Evolutionary conservation across 2,329 filamentous ascomycete species (phyloP).

Genomic region (Basipetospora chlamydospora): DNA sequence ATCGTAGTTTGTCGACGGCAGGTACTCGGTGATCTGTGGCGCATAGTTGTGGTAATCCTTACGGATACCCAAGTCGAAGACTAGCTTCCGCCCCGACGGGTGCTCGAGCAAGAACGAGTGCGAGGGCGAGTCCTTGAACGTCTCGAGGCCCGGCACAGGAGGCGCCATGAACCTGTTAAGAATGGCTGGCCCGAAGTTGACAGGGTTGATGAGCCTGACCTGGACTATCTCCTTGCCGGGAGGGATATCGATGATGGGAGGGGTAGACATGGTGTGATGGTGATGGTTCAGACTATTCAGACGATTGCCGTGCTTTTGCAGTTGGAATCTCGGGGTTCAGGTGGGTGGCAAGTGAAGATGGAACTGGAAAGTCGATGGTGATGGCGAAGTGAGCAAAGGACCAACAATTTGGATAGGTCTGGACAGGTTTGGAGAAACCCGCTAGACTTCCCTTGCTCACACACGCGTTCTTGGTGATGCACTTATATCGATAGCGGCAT

Average conservation of each 20-base stretch:
- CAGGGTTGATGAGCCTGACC: constrained; percentile 21
- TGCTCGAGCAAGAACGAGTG: constrained; percentile 17
- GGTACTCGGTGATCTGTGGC: constrained; percentile 12
- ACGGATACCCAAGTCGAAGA: constrained; percentile 17
- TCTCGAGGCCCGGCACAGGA: constrained; percentile 19
- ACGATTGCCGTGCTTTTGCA: too few relatives aligned
- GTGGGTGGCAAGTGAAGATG: too few relatives aligned
- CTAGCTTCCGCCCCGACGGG: constrained; percentile 13
- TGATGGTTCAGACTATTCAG: too few relatives aligned
- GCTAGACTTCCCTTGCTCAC: too few relatives aligned
- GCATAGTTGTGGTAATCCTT: constrained; percentile 16
- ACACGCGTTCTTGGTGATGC: too few relatives aligned
- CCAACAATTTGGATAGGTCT: too few relatives aligned
- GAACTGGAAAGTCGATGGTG: too few relatives aligned
- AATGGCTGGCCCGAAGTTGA: constrained; percentile 24
- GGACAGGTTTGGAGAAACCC: too few relatives aligned
- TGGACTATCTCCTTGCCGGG: constrained; percentile 9
- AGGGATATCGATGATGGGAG: constrained; percentile 7
- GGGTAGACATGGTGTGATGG: not conserved
- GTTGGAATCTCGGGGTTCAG: too few relatives aligned
- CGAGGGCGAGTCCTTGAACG: constrained; percentile 15
- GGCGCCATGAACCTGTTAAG: constrained; percentile 24
- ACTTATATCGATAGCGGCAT: too few relatives aligned
- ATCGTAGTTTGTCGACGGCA: constrained; percentile 14
- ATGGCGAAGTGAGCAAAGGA: too few relatives aligned